Conservation (phyloP, 2,329 filamentous ascomycete genomes). For the Colletotrichum cereale region DNA sequence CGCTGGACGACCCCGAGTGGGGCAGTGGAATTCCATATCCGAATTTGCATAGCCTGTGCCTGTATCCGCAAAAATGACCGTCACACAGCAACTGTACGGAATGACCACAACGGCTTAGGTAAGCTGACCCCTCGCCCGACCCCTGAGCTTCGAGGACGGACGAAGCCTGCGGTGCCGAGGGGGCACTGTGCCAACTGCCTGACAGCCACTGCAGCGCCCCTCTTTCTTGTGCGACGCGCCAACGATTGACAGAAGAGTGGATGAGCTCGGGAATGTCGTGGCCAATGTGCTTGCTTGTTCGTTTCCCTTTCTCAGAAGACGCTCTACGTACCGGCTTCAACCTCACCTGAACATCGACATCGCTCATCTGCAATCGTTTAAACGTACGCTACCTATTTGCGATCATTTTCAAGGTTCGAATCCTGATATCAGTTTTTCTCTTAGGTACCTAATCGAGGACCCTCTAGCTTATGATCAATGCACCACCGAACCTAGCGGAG, state of each 20-base stretch:
- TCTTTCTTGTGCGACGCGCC: constrained; percentile 23
- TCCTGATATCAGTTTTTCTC: background rate
- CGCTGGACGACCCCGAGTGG: constrained; percentile 16
- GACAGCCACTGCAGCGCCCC: constrained; percentile 27
- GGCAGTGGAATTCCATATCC: constrained; percentile 27
- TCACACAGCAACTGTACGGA: background rate
- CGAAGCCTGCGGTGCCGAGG: background rate
- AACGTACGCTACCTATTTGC: background rate
- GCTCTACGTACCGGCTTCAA: constrained; percentile 2
- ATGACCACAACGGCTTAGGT: background rate
- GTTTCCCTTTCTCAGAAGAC: constrained; percentile 12
- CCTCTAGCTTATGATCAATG: constrained; percentile 3
- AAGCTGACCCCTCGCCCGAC: background rate
- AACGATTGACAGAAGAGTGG: constrained; percentile 14
- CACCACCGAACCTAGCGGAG: constrained; percentile 8
- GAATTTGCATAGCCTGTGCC: constrained; percentile 17
- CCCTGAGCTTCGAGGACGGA: background rate
- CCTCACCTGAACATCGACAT: background rate
- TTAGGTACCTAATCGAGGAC: background rate
- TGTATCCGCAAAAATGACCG: constrained; percentile 21
- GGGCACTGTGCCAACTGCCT: background rate
- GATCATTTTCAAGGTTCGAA: background rate
- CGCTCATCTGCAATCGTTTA: background rate
- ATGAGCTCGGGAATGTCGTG: constrained; percentile 13
- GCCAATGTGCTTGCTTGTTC: background rate